Evolutionary conservation across 306 rosid genomes (phyloP).

Genomic region (Sicyos baderoa): DNA sequence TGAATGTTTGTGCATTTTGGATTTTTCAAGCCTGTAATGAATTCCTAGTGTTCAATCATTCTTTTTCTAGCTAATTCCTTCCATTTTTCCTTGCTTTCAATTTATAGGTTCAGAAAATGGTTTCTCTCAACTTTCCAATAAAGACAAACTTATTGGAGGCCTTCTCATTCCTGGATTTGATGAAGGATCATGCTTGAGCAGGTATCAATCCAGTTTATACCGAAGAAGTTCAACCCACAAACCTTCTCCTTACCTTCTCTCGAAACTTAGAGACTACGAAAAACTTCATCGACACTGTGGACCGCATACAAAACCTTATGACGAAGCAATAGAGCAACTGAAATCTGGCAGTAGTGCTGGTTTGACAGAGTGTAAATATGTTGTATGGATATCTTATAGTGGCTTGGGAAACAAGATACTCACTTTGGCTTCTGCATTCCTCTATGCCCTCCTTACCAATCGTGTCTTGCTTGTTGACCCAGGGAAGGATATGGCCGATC

Average conservation of each 20-base stretch:
- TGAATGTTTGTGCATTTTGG: neutral
- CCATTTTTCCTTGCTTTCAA: slow-evolving; percentile 11
- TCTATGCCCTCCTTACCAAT: slow-evolving; percentile 60
- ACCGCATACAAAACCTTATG: slow-evolving; percentile 44
- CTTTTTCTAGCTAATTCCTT: neutral
- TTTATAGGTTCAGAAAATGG: slow-evolving; percentile 31
- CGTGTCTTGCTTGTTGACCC: slow-evolving; percentile 75
- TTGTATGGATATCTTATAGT: slow-evolving; percentile 63
- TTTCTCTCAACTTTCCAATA: slow-evolving; percentile 21
- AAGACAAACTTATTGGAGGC: slow-evolving; percentile 41
- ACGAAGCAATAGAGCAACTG: slow-evolving; percentile 42
- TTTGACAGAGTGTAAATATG: slow-evolving; percentile 43
- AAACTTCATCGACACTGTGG: slow-evolving; percentile 53
- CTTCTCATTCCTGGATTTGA: slow-evolving; percentile 50
- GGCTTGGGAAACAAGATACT: slow-evolving; percentile 75
- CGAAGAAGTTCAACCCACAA: slow-evolving; percentile 30
- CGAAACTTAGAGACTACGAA: slow-evolving; percentile 50
- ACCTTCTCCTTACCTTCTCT: slow-evolving; percentile 54
- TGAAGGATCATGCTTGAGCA: slow-evolving; percentile 55
- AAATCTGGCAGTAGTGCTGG: slow-evolving; percentile 25
- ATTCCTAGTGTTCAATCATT: neutral
- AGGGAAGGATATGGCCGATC: slow-evolving; percentile 56
- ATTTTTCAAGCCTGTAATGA: neutral
- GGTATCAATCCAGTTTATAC: slow-evolving; percentile 42
- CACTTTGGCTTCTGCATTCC: slow-evolving; percentile 52